Base-by-base conservation (phyloP, 768 basidiomycete species). In the Boletales sp. region DNA sequence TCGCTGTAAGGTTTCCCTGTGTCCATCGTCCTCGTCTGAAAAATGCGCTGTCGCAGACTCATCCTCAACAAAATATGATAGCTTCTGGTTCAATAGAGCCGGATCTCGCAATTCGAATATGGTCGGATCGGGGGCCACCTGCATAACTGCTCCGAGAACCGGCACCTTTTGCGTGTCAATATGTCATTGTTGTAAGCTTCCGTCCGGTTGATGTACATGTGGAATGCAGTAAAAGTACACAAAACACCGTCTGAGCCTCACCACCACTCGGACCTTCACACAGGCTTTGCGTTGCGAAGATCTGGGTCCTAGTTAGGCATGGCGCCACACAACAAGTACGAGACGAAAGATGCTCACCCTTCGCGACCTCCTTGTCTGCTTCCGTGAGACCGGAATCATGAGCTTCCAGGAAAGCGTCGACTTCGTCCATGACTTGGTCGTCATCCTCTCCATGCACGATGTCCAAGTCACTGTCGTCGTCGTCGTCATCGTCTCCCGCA, bases 351-450 rank as follows among this genome's bases (percentile, higher is more conserved):
- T 6, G 64, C 77, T 54, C 55, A 87, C 88, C 89, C 69, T 86
- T 84, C 8, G 86, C 87, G 18, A 87, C 78, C 56, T 82, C 79
- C 65, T 86, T 82, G 60, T 93, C 87, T 4, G 83, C 88, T 51
- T 88, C 86, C 4, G 85, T 83, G 46, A 92, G 72, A 15, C 90
- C 89, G 8, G 87, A 83, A 69, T 92, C 94, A 65, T 97, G 90
- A 3, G 90, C 94, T 61, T 97, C 93, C 39, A 97, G 74, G 78
- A 95, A 95, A 0, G 92, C 93, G 62, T 95, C 93, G 47, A 94
- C 90, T 77, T 95, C 94, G 61, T 94, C 90, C 84, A 97, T 80
- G 41, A 94, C 90, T 50, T 82, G 82, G 54, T 86, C 84, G 48
- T 86, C 84, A 40, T 81, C 83, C 43, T 76, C 81, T 13, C 72